These are phyloP conservation scores for Zygosaccharomyces pseudorouxii DNA, from an alignment of 805 yeast genomes.

Conservation along the genomic window DNA sequence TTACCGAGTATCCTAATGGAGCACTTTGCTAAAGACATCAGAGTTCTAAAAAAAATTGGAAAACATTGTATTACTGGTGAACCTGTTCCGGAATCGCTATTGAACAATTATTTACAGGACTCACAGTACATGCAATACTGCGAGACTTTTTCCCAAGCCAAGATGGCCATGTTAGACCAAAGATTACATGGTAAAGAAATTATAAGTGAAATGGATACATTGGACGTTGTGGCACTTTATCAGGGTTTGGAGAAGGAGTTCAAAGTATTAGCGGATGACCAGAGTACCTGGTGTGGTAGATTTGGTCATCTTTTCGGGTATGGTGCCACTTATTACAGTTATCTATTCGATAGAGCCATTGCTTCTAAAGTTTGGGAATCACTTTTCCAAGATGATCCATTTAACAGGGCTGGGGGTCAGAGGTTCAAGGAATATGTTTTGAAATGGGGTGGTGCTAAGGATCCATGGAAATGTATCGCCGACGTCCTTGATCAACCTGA, in stretches of 20 bases:
- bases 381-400: conserved; percentile 66
- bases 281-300: conserved; percentile 87
- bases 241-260: conserved; percentile 58
- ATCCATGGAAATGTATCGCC: conserved; percentile 83
- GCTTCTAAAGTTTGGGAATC: conserved; percentile 81
- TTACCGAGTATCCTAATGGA: conserved; percentile 96
- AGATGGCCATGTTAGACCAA: conserved; percentile 89
- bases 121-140: conserved; percentile 54
- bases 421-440: conserved; percentile 64
- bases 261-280: conserved; percentile 59
- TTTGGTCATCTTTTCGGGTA: conserved; percentile 91
- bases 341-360: conserved; percentile 85
- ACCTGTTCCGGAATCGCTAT: conserved; percentile 46
- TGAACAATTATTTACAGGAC: conserved; percentile 49
- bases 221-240: conserved; percentile 59
- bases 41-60: conserved; percentile 71
- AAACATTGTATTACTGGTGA: conserved; percentile 60
- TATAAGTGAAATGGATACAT: conserved; percentile 37
- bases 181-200: conserved; percentile 49
- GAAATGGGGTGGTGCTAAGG: conserved; percentile 90
- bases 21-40: conserved; percentile 75
- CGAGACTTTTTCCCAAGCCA: conserved; percentile 80
- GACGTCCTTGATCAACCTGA: conserved; percentile 65
- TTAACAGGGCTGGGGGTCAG: conserved; percentile 68
- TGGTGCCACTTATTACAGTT: conserved; percentile 92